A percentile compares a stretch with the other conserved stretches of the same genome.
Evolutionary conservation across 2,329 filamentous ascomycete genomes (phyloP).

Genomic region (Trichoderma sp.): DNA sequence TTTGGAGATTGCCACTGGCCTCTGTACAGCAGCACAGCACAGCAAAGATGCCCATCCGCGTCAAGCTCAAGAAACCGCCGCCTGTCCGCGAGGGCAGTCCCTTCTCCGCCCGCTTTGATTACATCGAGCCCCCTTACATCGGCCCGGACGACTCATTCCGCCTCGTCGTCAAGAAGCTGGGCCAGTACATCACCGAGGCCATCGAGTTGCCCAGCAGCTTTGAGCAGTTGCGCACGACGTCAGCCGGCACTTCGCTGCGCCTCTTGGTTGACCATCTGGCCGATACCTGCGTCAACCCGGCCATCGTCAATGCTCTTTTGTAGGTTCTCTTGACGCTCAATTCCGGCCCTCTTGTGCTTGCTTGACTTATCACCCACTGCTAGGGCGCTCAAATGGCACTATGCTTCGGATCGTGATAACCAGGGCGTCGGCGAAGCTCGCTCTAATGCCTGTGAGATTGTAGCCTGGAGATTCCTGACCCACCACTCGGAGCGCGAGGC

Average conservation of each 20-base stretch:
- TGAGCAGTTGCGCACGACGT: slow-evolving; percentile 68
- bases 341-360: neutral
- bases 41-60: slow-evolving; percentile 37
- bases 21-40: neutral
- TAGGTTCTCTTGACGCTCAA: slow-evolving; percentile 41
- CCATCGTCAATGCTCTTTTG: slow-evolving; percentile 71
- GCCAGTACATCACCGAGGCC: slow-evolving; percentile 61
- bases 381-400: slow-evolving; percentile 75
- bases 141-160: slow-evolving; percentile 59
- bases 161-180: slow-evolving; percentile 65
- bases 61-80: slow-evolving; percentile 36
- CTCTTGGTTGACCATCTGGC: slow-evolving; percentile 63
- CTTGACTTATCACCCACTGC: slow-evolving; percentile 16
- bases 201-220: slow-evolving; percentile 67
- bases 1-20: neutral
- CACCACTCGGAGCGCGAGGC: slow-evolving; percentile 70
- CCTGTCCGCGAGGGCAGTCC: slow-evolving; percentile 37
- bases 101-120: slow-evolving; percentile 35
- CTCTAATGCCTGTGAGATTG: slow-evolving; percentile 74
- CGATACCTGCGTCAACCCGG: slow-evolving; percentile 62
- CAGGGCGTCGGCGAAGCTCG: slow-evolving; percentile 66
- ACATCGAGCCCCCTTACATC: slow-evolving; percentile 53
- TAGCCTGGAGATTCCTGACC: slow-evolving; percentile 74
- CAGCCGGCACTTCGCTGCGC: slow-evolving; percentile 58
- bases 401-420: slow-evolving; percentile 60